phyloP scores from a whole-genome alignment of 2,329 filamentous ascomycete genomes.

The Lachnellula arida region DNA sequence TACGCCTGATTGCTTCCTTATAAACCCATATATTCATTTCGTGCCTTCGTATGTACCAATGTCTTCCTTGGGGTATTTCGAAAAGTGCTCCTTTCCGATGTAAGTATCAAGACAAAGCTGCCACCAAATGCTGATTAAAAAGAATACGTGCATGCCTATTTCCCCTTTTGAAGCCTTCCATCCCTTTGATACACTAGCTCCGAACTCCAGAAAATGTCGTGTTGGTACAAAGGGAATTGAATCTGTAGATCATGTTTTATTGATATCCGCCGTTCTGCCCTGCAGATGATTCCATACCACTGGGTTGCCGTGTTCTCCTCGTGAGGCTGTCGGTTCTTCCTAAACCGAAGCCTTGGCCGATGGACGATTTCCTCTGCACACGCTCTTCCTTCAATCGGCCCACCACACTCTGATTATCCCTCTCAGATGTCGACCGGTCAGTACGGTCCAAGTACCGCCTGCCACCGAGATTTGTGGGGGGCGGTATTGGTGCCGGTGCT shows the following conservation, averaged over 20 bases:
- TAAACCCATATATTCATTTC: constrained; percentile 8
- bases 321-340: constrained; percentile 24
- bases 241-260: constrained; percentile 3
- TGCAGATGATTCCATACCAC: constrained; percentile 11
- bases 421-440: constrained; percentile 26
- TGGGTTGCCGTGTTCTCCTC: constrained; percentile 19
- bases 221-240: constrained; percentile 11
- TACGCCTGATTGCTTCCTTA: not conserved
- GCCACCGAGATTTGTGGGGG: constrained; percentile 15
- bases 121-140: constrained; percentile 6
- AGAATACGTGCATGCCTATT: not conserved
- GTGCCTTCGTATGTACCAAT: constrained; percentile 18
- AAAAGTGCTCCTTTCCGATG: constrained; percentile 16
- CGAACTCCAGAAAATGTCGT: constrained; percentile 18
- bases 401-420: constrained; percentile 27
- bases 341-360: constrained; percentile 17
- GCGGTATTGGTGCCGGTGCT: constrained; percentile 14
- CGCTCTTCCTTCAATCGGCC: constrained; percentile 25
- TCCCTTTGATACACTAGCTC: not conserved
- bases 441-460: constrained; percentile 22
- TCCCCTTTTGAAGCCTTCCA: not conserved
- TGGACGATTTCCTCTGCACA: constrained; percentile 26
- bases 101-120: constrained; percentile 2
- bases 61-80: constrained; percentile 19
- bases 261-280: constrained; percentile 20